Evolutionary conservation across 331 rosid genomes (phyloP).

Genomic region (Telfairia occidentalis): DNA sequence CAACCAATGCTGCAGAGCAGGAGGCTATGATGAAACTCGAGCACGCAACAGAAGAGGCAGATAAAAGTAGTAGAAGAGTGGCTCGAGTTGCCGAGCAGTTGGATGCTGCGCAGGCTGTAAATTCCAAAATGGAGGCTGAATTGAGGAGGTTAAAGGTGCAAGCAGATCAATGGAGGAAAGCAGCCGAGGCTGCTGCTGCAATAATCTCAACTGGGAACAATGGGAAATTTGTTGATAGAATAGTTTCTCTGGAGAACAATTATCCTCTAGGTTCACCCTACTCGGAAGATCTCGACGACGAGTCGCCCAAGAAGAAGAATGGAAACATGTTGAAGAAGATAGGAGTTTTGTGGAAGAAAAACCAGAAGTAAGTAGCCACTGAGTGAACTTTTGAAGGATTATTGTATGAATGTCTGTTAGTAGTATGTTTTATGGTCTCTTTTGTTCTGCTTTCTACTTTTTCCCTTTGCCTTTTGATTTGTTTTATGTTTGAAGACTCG

Average conservation of each 20-base stretch:
- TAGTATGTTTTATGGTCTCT: neutral
- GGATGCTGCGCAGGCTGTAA: constrained; percentile 55
- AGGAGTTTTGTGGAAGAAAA: constrained; percentile 83
- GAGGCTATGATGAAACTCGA: constrained; percentile 17
- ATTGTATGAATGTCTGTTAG: constrained; percentile 3
- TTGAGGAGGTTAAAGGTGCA: constrained; percentile 69
- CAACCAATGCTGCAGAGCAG: constrained; percentile 12
- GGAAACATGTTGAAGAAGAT: constrained; percentile 75
- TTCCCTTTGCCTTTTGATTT: neutral
- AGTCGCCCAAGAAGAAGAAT: constrained; percentile 79
- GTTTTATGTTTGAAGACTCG: constrained; percentile 4
- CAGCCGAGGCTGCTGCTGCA: constrained; percentile 78
- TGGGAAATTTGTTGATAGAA: constrained; percentile 47
- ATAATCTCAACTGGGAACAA: constrained; percentile 54
- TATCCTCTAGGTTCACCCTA: constrained; percentile 51
- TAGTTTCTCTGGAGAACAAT: constrained; percentile 36
- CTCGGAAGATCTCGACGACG: constrained; percentile 67
- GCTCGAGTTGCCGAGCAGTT: constrained; percentile 51
- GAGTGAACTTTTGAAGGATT: neutral
- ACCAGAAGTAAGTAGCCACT: constrained; percentile 27
- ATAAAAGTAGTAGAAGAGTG: constrained; percentile 38
- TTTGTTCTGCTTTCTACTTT: neutral
- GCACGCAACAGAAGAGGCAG: constrained; percentile 43
- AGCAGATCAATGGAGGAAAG: constrained; percentile 89
- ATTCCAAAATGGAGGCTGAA: constrained; percentile 58